Evolutionary conservation across 306 rosid genomes (phyloP).

Genomic region (Castanea sativa): DNA sequence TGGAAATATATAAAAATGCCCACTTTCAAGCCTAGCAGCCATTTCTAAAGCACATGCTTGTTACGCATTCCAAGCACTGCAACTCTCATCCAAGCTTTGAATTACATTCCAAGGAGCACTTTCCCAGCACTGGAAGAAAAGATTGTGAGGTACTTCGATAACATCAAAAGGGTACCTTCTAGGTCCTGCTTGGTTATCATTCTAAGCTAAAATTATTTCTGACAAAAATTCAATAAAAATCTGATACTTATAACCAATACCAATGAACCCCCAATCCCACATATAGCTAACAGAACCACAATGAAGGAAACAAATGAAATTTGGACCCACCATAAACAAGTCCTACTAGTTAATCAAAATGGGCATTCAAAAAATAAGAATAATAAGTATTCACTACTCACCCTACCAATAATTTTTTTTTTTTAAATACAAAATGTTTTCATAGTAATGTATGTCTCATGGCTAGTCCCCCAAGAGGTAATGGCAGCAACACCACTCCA

Average conservation of each 20-base stretch:
- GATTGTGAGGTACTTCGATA: too few relatives aligned
- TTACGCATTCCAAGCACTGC: neutral
- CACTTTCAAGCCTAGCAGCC: constrained; percentile 8
- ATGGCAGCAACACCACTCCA: too few relatives aligned
- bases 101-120: too few relatives aligned
- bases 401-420: too few relatives aligned
- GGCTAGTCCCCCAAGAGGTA: too few relatives aligned
- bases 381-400: too few relatives aligned
- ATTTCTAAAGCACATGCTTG: neutral
- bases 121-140: too few relatives aligned
- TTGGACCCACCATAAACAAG: neutral
- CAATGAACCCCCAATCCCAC: neutral
- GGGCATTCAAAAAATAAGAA: neutral
- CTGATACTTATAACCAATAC: neutral
- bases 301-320: constrained; percentile 7
- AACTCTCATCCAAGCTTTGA: neutral
- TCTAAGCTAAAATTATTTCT: neutral
- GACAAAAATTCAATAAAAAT: constrained; percentile 1
- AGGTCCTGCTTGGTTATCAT: neutral
- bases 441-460: too few relatives aligned
- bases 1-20: neutral
- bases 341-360: neutral
- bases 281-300: neutral
- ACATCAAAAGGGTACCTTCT: too few relatives aligned
- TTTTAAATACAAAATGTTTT: neutral